Conservation (phyloP, 495 filamentous ascomycete species). For the Terfezia boudieri region DNA sequence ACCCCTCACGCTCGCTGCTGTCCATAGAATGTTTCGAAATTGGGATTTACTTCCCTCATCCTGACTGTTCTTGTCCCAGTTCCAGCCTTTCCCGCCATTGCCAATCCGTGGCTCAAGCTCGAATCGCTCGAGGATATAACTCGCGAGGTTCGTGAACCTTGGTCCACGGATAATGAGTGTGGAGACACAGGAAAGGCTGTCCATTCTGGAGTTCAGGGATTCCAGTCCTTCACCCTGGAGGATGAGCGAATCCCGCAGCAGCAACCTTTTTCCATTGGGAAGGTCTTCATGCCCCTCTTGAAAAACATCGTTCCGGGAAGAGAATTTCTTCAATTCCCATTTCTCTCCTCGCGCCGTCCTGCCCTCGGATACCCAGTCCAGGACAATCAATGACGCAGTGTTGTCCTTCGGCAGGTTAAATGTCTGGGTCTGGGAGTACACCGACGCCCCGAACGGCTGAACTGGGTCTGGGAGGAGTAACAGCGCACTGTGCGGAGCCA, state of each 20-base stretch:
- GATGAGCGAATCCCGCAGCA: slow-evolving; percentile 63
- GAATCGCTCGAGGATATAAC: slow-evolving; percentile 58
- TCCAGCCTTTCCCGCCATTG: slow-evolving; percentile 20
- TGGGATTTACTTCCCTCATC: slow-evolving; percentile 30
- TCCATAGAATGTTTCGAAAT: slow-evolving; percentile 50
- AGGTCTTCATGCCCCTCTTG: slow-evolving; percentile 14
- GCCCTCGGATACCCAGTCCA: slow-evolving; percentile 86
- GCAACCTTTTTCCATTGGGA: slow-evolving; percentile 30
- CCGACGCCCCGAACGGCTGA: slow-evolving; percentile 60
- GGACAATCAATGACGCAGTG: slow-evolving; percentile 42
- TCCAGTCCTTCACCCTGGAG: slow-evolving; percentile 27
- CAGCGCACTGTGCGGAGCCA: slow-evolving; percentile 42
- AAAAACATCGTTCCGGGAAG: slow-evolving; percentile 74
- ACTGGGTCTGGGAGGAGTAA: slow-evolving; percentile 87
- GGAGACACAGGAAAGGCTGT: slow-evolving; percentile 45
- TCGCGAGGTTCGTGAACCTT: slow-evolving; percentile 37
- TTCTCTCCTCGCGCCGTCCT: slow-evolving; percentile 71
- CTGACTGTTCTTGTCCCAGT: slow-evolving; percentile 20
- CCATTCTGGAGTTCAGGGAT: slow-evolving; percentile 35
- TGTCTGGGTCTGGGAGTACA: slow-evolving; percentile 61
- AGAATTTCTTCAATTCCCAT: slow-evolving; percentile 61
- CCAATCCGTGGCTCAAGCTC: slow-evolving; percentile 56
- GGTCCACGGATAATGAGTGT: slow-evolving; percentile 66
- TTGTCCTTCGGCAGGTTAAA: slow-evolving; percentile 36
- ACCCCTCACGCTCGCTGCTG: slow-evolving; percentile 57